Base-by-base conservation (phyloP, 495 filamentous ascomycete genomes). In the Amniculicola lignicola region DNA sequence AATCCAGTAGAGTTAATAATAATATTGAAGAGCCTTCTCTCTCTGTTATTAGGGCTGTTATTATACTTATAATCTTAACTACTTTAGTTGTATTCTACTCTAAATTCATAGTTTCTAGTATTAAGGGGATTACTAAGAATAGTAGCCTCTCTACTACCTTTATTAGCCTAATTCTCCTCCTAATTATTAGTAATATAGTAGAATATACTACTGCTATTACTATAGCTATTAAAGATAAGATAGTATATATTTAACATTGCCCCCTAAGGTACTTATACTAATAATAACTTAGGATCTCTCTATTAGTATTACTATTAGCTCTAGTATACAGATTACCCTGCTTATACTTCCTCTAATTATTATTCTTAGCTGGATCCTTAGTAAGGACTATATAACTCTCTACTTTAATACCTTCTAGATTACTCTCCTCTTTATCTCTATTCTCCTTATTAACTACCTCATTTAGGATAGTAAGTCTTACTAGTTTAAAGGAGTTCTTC, bases 181-280 rank as follows among this genome's bases (percentile, higher is more conserved):
- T 93, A 16, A 96, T 98, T 66, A 92, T 98, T 33, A 93, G 93
- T 45, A 98, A 98, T 64, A 93, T 93, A 1, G 93, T 93, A 3
- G 93, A 98, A 72, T 93, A 98, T 70, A 90, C 94, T 36, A 96
- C 93, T 9, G 93, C 93, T 11, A 84, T 91, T 28, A 87, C 96
- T 18, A 91, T 96, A 38, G 88, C 93, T 0, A 79, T 85, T 63
- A 95, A 94, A 72, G 79, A 95, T 70, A 98, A 98, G 79, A 98
- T 96, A 92, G n/a, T n/a, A n/a, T n/a, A n/a, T n/a, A n/a, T n/a
- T n/a, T n/a, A n/a, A n/a, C n/a, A n/a, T n/a, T n/a, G n/a, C n/a
- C n/a, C n/a, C n/a, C n/a, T n/a, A n/a, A n/a, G n/a, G n/a, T n/a
- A n/a, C n/a, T n/a, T n/a, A n/a, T n/a, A n/a, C n/a, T n/a, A n/a